Evolutionary conservation across 2,329 filamentous ascomycete genomes (phyloP).

Genomic region (Botrytis aclada): DNA sequence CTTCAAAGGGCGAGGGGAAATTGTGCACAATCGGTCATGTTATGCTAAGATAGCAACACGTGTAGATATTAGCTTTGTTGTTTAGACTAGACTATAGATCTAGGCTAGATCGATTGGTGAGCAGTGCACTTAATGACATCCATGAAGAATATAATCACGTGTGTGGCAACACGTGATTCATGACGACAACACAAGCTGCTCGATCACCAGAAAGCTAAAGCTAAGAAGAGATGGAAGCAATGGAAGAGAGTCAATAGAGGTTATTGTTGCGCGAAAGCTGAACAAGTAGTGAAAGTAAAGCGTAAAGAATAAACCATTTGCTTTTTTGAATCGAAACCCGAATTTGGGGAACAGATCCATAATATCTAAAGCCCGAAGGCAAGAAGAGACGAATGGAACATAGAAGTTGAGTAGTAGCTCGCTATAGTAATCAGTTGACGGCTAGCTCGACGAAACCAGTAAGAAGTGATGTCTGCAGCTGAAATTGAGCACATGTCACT

Average conservation of each 20-base stretch:
- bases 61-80: neutral
- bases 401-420: neutral
- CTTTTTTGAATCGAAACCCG: neutral
- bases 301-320: neutral
- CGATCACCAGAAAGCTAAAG: neutral
- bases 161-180: neutral
- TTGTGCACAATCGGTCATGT: neutral
- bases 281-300: neutral
- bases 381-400: neutral
- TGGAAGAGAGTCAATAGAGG: neutral
- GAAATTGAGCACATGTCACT: neutral
- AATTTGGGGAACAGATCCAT: neutral
- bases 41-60: neutral
- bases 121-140: neutral
- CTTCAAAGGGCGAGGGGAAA: too few species aligned
- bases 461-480: neutral
- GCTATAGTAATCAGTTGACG: accelerated
- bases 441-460: accelerated
- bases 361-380: neutral
- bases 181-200: neutral
- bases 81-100: neutral
- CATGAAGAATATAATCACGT: neutral
- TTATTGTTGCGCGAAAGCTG: neutral
- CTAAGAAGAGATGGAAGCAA: neutral
- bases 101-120: neutral